These are phyloP conservation scores for Cryphonectria parasitica DNA, from an alignment of 2,329 filamentous ascomycete species.

Conservation along the genomic window DNA sequence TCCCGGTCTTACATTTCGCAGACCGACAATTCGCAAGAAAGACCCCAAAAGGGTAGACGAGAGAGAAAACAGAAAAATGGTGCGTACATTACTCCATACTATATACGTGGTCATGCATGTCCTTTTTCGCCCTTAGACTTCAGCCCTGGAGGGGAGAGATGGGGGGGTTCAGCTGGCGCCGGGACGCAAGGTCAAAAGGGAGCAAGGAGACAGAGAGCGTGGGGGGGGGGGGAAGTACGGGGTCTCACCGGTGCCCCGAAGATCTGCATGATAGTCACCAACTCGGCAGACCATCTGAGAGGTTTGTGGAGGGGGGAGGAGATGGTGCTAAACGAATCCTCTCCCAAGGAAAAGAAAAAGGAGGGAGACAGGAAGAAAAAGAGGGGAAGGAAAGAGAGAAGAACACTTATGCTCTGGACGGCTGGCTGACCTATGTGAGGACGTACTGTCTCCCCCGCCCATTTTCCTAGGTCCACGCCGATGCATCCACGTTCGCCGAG, in stretches of 20 bases:
- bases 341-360: not conserved
- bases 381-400: not conserved
- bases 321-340: not conserved
- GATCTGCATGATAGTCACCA: not conserved
- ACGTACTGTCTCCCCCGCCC: too few relatives aligned
- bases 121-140: not conserved
- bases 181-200: not conserved
- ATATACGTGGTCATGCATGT: not conserved
- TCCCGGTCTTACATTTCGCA: not conserved
- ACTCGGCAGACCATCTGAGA: too few relatives aligned
- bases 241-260: not conserved
- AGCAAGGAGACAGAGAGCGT: not conserved
- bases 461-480: conserved; percentile 68
- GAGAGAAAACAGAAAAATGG: not conserved
- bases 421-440: not conserved
- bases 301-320: not conserved
- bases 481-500: conserved; percentile 72
- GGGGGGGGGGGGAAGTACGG: too few relatives aligned
- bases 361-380: not conserved
- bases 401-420: not conserved
- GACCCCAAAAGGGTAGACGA: not conserved
- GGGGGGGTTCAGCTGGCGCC: not conserved
- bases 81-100: not conserved
- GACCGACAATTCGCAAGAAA: not conserved
- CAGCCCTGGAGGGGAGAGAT: not conserved